Base-by-base conservation (phyloP, 768 basidiomycete species). In the Boletus rubropictus region DNA sequence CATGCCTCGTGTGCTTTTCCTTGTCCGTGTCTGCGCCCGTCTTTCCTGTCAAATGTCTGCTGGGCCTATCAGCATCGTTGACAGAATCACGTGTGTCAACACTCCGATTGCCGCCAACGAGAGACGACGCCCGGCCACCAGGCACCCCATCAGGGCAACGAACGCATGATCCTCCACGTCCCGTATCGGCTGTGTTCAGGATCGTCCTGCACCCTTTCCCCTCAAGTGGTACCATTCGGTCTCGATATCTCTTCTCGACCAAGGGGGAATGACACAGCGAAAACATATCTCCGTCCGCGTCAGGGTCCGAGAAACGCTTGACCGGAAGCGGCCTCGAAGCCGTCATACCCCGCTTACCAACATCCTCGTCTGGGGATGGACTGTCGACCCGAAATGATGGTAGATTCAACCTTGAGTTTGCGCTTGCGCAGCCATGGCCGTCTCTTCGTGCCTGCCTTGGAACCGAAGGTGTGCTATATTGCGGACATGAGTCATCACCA, bases 351-450 rank as follows among this genome's bases (percentile, higher is more conserved):
- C 2, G 9, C 25, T 15, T 39, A 7, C 12, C 28, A 32, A 44
- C 41, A n/a, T 24, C 34, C 24, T 40, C 21, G 18, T 49, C 46
- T 20, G 51, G 37, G 11, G 60, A 51, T 2, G 58, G 61, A 22
- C 42, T 32, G 35, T 58, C 47, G 32, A 58, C 36, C 25, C 49
- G 49, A 47, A 63, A 50, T 11, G 47, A 56, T 8, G 52, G 50
- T 6, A 58, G 31, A 52, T 50, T 44, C 48, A 52, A 57, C 50
- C 27, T 47, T 49, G 59, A 46, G 44, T 33, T 55, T 50, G 49
- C 14, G 21, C 39, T 49, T 38, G 17, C 31, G 15, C 34, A 14
- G 24, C 21, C 28, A n/a, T 36, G 22, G 10, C 22, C 33, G 10
- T 17, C 28, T 14, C 25, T 22, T 39, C 20, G 56, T 52, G 46